phyloP scores from a whole-genome alignment of 768 basidiomycete genomes.

The Suillus cothurnatus region DNA sequence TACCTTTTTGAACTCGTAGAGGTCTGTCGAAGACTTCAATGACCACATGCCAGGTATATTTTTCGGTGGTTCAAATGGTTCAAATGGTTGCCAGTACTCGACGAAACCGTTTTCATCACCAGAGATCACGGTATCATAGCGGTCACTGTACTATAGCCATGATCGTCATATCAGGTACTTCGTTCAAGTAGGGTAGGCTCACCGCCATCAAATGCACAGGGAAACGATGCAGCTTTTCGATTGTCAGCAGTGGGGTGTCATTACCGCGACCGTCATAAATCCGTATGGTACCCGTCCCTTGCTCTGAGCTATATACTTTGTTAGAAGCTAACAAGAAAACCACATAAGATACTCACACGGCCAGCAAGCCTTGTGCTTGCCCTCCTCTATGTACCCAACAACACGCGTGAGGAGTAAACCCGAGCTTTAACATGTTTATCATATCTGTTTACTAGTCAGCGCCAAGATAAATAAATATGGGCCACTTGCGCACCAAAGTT shows the following conservation, averaged over 20 bases:
- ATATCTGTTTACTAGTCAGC: constrained; percentile 62
- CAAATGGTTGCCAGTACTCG: constrained; percentile 93
- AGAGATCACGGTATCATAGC: constrained; percentile 89
- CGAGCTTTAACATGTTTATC: constrained; percentile 97
- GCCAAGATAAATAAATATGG: not conserved
- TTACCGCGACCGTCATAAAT: constrained; percentile 93
- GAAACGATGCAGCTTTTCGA: constrained; percentile 79
- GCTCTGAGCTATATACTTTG: constrained; percentile 66
- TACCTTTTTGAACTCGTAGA: constrained; percentile 99
- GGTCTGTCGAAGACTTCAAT: constrained; percentile 87
- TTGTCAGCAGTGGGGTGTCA: constrained; percentile 72
- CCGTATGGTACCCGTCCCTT: constrained; percentile 69
- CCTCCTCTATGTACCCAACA: constrained; percentile 95
- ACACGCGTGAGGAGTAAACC: constrained; percentile 82
- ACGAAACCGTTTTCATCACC: constrained; percentile 94
- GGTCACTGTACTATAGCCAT: constrained; percentile 76
- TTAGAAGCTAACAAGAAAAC: constrained; percentile 16
- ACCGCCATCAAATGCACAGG: constrained; percentile 93
- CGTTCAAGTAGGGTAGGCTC: constrained; percentile 30
- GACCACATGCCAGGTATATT: constrained; percentile 82
- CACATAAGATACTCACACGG: constrained; percentile 62
- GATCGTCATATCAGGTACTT: constrained; percentile 3
- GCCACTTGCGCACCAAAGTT: constrained; percentile 81
- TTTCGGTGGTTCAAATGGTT: constrained; percentile 85
- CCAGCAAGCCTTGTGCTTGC: constrained; percentile 84